Percentiles rank a stretch among this genome's conserved stretches.
These are phyloP conservation scores for Forsythia viridissima DNA, from an alignment of 257 asterid genomes.

Conservation along the genomic window DNA sequence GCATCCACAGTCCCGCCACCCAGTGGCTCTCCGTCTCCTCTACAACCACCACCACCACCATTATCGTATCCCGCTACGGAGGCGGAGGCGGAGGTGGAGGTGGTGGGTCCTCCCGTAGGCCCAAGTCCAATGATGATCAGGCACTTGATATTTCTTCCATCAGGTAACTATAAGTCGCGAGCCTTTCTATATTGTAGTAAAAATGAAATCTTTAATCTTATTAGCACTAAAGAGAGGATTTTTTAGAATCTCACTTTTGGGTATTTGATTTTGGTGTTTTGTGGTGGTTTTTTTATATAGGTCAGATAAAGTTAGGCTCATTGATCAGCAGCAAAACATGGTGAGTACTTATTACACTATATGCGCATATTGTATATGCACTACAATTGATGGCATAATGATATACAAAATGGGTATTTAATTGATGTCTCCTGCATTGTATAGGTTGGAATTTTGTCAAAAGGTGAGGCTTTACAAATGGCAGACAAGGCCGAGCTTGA, in stretches of 20 bases:
- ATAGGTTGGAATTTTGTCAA: slow-evolving; percentile 83
- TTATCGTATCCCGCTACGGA: slow-evolving; percentile 51
- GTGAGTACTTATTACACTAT: slow-evolving; percentile 42
- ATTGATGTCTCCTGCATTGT: slow-evolving; percentile 28
- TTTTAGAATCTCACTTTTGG: slow-evolving; percentile 6
- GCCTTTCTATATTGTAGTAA: background rate
- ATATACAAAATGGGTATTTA: slow-evolving; percentile 5
- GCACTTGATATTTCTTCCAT: slow-evolving; percentile 69
- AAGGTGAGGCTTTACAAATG: slow-evolving; percentile 78
- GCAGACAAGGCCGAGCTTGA: slow-evolving; percentile 92
- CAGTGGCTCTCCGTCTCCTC: slow-evolving; percentile 33
- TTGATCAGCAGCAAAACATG: slow-evolving; percentile 88
- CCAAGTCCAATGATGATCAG: slow-evolving; percentile 57
- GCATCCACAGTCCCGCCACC: slow-evolving; percentile 27
- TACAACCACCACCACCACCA: slow-evolving; percentile 38
- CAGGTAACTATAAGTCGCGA: slow-evolving; percentile 41
- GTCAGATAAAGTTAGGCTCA: slow-evolving; percentile 87
- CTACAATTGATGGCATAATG: background rate
- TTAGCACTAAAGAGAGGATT: background rate
- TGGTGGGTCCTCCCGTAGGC: slow-evolving; percentile 35
- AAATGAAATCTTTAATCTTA: background rate
- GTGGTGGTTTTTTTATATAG: slow-evolving; percentile 40
- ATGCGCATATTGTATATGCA: background rate
- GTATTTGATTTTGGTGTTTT: slow-evolving; percentile 23
- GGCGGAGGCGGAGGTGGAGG: slow-evolving; percentile 56